Evolutionary conservation across 495 filamentous ascomycete genomes (phyloP).

Genomic region (Hypoxylon crocopeplum): DNA sequence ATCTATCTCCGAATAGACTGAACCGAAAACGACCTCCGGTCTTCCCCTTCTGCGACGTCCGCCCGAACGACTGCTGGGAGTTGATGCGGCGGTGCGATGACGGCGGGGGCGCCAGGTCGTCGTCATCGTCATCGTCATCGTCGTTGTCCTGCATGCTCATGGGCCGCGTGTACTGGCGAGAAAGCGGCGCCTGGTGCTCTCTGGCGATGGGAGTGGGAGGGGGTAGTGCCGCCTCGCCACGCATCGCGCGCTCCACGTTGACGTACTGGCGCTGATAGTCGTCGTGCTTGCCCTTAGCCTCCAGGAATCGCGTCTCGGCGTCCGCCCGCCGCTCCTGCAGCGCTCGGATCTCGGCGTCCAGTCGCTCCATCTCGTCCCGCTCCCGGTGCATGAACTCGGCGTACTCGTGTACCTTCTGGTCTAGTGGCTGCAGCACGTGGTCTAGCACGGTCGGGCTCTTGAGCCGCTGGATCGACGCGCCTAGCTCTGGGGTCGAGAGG

Average conservation of each 20-base stretch:
- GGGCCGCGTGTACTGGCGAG: slow-evolving; percentile 33
- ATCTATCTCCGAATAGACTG: slow-evolving; percentile 36
- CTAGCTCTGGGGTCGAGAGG: slow-evolving; percentile 8
- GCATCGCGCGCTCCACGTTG: slow-evolving; percentile 41
- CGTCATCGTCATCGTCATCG: slow-evolving; percentile 36
- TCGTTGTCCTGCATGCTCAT: slow-evolving; percentile 41
- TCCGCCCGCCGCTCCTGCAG: slow-evolving; percentile 40
- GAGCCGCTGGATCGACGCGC: slow-evolving; percentile 37
- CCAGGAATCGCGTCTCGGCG: slow-evolving; percentile 38
- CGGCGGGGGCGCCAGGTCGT: slow-evolving; percentile 29
- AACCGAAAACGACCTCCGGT: slow-evolving; percentile 40
- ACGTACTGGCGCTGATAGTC: slow-evolving; percentile 38
- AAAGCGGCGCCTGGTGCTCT: slow-evolving; percentile 30
- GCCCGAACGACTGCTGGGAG: slow-evolving; percentile 43
- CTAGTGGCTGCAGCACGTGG: slow-evolving; percentile 42
- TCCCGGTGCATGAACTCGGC: slow-evolving; percentile 34
- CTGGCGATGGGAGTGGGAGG: slow-evolving; percentile 25
- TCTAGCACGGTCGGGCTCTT: slow-evolving; percentile 41
- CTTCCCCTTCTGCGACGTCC: slow-evolving; percentile 35
- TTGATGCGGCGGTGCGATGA: slow-evolving; percentile 38
- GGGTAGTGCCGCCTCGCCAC: slow-evolving; percentile 32
- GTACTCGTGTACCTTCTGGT: slow-evolving; percentile 42
- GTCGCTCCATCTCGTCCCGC: slow-evolving; percentile 39
- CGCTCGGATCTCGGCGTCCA: slow-evolving; percentile 38
- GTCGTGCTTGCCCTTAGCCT: slow-evolving; percentile 43